Conservation (phyloP, 2,329 filamentous ascomycete genomes). For the Colletotrichum eremochloae region DNA sequence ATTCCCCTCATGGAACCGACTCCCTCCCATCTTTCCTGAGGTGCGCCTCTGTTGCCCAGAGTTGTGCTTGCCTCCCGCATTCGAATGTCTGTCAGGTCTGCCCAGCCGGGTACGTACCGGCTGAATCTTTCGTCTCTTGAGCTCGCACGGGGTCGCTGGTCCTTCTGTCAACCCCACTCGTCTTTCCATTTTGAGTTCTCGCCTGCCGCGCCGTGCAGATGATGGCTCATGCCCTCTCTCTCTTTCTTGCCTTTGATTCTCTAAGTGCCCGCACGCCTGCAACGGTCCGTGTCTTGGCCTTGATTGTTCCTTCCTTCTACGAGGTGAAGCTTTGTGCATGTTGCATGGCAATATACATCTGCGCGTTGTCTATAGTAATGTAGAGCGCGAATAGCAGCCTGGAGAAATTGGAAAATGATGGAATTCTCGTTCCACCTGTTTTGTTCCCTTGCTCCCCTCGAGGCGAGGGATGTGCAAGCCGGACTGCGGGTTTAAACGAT, state of each 20-base stretch:
- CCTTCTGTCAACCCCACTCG: constrained; percentile 12
- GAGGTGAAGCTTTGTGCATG: not conserved
- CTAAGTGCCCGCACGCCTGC: not conserved
- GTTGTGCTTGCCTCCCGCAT: constrained; percentile 13
- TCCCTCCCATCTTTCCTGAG: constrained; percentile 34
- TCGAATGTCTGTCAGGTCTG: constrained; percentile 13
- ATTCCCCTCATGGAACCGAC: constrained; percentile 1
- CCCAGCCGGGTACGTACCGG: constrained; percentile 28
- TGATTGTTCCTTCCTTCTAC: not conserved
- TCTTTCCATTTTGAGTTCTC: not conserved
- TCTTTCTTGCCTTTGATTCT: not conserved
- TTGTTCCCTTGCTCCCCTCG: not conserved
- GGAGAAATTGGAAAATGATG: too few species aligned
- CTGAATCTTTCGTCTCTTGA: not conserved
- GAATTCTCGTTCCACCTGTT: not conserved
- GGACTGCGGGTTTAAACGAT: not conserved
- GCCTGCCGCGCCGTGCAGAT: not conserved
- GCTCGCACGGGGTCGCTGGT: not conserved
- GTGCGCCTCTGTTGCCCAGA: not conserved
- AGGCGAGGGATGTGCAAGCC: not conserved
- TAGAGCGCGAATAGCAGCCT: not conserved
- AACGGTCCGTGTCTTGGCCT: not conserved
- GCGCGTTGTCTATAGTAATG: not conserved
- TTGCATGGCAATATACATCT: not conserved
- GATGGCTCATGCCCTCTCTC: not conserved